Conservation (phyloP, 371 early-diverging fungal genomes). For the Synchytrium microbalum region DNA sequence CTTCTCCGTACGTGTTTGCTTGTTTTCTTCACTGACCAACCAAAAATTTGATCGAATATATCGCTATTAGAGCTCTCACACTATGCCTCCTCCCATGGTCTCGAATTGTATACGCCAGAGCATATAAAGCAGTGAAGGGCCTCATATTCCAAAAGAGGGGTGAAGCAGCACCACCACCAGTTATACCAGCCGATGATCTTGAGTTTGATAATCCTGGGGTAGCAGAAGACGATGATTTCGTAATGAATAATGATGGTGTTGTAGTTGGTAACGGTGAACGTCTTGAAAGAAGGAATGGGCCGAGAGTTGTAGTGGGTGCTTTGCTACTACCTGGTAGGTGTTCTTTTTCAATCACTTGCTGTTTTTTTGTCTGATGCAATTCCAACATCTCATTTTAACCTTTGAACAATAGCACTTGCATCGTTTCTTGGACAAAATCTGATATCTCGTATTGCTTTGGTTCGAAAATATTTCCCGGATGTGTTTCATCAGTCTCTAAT, state of each 20-base stretch:
- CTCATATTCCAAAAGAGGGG: background rate
- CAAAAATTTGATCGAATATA: too few species aligned
- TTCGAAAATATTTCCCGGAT: conserved; percentile 14
- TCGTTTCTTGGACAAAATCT: conserved; percentile 14
- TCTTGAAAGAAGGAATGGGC: conserved; percentile 12
- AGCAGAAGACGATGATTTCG: background rate
- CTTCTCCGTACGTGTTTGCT: too few species aligned
- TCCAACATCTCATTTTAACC: conserved; percentile 3
- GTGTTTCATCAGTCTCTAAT: conserved; percentile 23
- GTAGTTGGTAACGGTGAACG: background rate
- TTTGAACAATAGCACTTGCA: background rate
- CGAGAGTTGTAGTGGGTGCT: conserved; percentile 19
- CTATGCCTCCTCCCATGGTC: conserved; percentile 27
- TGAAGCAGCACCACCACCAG: background rate
- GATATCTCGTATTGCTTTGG: conserved; percentile 12
- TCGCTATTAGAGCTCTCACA: conserved; percentile 21
- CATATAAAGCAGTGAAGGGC: background rate
- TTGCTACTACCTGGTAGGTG: conserved; percentile 21
- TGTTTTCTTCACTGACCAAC: too few species aligned
- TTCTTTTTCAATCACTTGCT: conserved; percentile 2
- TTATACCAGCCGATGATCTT: background rate
- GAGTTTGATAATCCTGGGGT: too few species aligned
- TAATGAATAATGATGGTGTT: background rate
- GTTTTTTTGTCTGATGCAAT: background rate
- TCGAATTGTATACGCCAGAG: background rate